Evolutionary conservation across 169 alveolate species (phyloP), one percentile per base, ranked within the genome.

Genomic region (Eimeria maxima): DNA sequence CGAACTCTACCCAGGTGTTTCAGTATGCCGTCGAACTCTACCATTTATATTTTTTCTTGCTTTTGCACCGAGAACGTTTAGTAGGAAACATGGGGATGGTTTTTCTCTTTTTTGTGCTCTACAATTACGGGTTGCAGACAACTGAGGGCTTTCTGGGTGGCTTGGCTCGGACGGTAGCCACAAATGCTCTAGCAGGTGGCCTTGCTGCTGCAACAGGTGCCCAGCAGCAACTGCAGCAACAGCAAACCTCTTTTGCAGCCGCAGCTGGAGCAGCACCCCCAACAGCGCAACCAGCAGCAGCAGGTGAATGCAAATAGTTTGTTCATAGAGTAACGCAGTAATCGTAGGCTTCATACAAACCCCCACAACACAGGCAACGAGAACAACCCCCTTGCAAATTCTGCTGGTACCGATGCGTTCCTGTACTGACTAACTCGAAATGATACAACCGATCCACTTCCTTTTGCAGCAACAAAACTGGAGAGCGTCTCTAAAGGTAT

Each of bases 311-410:
- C 42, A 67, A 13, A 13, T n/a, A 67, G 42, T 24, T n/a, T 11
- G 22, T 13, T n/a, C 11, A n/a, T 2, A 3, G 10, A 67, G 13
- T 6, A 74, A 29, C 86, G 29, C 27, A 3, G 7, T 8, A 50
- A 18, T 29, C 22, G 55, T 0, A 50, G 11, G 11, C 78, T 67
- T 67, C 22, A 67, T n/a, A n/a, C 78, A 24, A 24, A 29, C 1
- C 42, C 44, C 27, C 22, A 14, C 47, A 24, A 33, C 38, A 33
- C 69, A 80, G 89, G 89, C 42, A 80, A 80, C 47, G 89, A 80
- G 67, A 80, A 42, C 89, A 80, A 80, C 67, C 89, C 89, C 16
- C 89, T 80, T 14, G 89, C 89, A 53, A 47, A 80, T 44, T 80
- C 89, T 45, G 89, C 89, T 14, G 89, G 89, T 80, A 80, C 16